Conservation (phyloP, 306 rosid genomes). For the Malus sieversii region DNA sequence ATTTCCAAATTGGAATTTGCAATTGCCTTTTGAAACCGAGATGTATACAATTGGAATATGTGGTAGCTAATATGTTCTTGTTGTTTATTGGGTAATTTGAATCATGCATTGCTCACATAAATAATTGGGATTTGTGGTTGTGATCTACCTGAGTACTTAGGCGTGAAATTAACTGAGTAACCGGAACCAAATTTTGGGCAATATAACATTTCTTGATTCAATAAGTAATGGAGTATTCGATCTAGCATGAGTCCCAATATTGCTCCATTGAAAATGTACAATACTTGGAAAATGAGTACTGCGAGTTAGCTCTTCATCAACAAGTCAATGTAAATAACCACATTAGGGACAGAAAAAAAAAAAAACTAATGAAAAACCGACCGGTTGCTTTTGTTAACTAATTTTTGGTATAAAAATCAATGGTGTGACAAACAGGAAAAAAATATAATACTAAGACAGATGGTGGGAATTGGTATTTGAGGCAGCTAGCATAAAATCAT, state of each 20-base stretch:
- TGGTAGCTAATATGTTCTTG: not conserved
- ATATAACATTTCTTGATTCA: not conserved
- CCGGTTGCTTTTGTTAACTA: too few relatives aligned
- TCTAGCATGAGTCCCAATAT: not conserved
- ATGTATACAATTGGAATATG: not conserved
- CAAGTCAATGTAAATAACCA: not conserved
- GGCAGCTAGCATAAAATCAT: not conserved
- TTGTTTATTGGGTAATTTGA: not conserved
- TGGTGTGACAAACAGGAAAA: not conserved
- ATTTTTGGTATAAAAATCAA: not conserved
- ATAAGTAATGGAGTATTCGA: not conserved
- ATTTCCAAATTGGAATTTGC: not conserved
- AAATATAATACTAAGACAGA: not conserved
- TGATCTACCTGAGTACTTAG: not conserved
- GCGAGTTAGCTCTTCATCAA: not conserved
- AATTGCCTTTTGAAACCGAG: not conserved
- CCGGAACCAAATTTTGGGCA: not conserved
- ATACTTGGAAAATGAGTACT: not conserved
- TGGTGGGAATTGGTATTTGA: not conserved
- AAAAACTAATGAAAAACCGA: not conserved
- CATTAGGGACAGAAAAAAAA: not conserved
- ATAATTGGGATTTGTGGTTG: conserved; percentile 6
- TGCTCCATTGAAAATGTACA: not conserved
- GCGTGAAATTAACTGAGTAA: not conserved
- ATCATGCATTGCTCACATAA: not conserved